These are phyloP conservation scores for Malus sylvestris DNA, from an alignment of 306 rosid genomes.

Conservation along the genomic window DNA sequence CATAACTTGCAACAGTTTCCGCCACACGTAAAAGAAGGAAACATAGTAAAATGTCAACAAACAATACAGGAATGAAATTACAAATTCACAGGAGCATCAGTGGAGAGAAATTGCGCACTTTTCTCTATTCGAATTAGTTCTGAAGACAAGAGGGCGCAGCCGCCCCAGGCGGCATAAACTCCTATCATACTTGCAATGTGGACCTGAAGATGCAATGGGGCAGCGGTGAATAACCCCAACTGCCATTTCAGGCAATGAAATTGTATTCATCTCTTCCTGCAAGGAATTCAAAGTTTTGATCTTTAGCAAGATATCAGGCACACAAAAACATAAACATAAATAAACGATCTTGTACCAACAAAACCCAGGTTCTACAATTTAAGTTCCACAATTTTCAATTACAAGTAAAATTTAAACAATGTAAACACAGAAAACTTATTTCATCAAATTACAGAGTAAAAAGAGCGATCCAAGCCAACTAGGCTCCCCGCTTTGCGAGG, in stretches of 20 bases:
- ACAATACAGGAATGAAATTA: background rate
- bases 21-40: background rate
- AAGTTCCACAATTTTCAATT: background rate
- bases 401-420: background rate
- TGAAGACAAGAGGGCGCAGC: constrained; percentile 18
- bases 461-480: no score
- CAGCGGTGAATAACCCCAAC: constrained; percentile 31
- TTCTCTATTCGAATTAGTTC: constrained; percentile 15
- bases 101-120: constrained; percentile 20
- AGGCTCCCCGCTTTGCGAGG: no score
- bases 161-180: background rate
- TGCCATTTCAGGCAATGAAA: constrained; percentile 38
- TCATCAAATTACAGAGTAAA: background rate
- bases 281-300: background rate
- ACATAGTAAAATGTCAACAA: background rate
- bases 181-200: constrained; percentile 2
- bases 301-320: background rate
- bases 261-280: constrained; percentile 49
- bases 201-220: constrained; percentile 20
- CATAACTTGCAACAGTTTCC: background rate
- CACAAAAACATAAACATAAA: background rate
- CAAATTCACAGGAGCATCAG: background rate
- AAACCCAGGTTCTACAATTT: background rate
- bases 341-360: background rate
- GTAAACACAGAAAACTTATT: background rate